phyloP scores from a whole-genome alignment of 202 grass and related monocot species.

The Dendrocalamus latiflorus region DNA sequence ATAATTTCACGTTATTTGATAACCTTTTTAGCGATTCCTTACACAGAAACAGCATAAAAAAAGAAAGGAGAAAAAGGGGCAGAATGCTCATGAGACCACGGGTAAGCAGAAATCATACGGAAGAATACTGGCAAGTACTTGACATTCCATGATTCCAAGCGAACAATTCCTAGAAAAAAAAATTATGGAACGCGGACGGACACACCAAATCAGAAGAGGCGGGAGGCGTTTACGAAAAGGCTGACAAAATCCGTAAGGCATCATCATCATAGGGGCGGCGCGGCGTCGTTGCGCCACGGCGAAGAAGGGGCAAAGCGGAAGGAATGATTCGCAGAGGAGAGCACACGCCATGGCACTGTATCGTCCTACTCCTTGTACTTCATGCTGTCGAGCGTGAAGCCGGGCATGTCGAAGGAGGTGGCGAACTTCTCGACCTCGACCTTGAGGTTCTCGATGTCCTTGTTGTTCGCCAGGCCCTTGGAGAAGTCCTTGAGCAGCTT shows the following conservation, averaged over 20 bases:
- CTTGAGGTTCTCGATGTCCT: conserved; percentile 82
- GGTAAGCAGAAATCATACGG: neutral
- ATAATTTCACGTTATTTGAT: neutral
- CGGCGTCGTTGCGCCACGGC: neutral
- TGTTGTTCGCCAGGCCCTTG: conserved; percentile 89
- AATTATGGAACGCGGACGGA: neutral
- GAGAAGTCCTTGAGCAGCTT: conserved; percentile 99
- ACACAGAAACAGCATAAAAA: neutral
- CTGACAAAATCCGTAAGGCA: conserved; percentile 6
- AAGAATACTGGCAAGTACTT: conserved; percentile 27
- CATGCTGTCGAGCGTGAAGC: conserved; percentile 84
- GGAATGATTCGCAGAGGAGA: neutral
- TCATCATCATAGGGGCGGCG: neutral
- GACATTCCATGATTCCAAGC: neutral
- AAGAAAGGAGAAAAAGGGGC: neutral
- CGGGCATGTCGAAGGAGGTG: conserved; percentile 87
- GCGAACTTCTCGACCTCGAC: conserved; percentile 89
- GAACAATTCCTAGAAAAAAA: neutral
- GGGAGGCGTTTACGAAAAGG: too few species aligned
- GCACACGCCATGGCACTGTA: neutral
- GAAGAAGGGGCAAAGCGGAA: neutral
- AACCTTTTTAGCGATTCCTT: neutral
- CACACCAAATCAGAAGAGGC: neutral
- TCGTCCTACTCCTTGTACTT: conserved; percentile 78
- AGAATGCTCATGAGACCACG: neutral